Evolutionary conservation across 805 yeast genomes (phyloP).

Genomic region (Kluyveromyces aestuarii): DNA sequence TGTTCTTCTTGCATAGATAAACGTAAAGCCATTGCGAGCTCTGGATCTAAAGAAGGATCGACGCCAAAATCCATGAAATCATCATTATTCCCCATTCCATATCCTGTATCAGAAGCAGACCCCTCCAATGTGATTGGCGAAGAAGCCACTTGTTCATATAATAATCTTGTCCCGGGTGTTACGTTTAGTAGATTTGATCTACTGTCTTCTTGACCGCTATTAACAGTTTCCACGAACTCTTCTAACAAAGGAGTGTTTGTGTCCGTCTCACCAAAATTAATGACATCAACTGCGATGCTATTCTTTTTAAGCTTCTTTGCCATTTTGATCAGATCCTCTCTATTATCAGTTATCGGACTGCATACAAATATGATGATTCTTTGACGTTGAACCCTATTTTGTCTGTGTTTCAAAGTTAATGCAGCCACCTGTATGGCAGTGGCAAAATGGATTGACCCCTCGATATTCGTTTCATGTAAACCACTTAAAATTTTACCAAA

Average conservation of each 20-base stretch:
- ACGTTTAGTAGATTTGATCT: constrained; percentile 70
- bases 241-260: constrained; percentile 71
- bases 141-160: constrained; percentile 72
- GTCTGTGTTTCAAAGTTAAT: constrained; percentile 90
- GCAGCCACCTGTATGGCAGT: constrained; percentile 91
- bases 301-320: constrained; percentile 93
- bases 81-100: constrained; percentile 37
- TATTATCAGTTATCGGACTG: constrained; percentile 61
- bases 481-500: constrained; percentile 81
- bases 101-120: constrained; percentile 32
- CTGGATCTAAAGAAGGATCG: constrained; percentile 94
- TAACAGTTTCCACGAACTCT: constrained; percentile 64
- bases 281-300: constrained; percentile 78
- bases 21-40: constrained; percentile 89
- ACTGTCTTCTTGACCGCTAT: constrained; percentile 51
- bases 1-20: constrained; percentile 92
- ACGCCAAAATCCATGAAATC: constrained; percentile 57
- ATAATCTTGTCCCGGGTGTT: constrained; percentile 78
- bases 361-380: constrained; percentile 87
- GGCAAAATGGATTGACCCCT: constrained; percentile 58
- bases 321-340: constrained; percentile 65
- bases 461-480: constrained; percentile 65
- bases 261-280: constrained; percentile 86
- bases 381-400: constrained; percentile 85
- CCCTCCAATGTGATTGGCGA: constrained; percentile 72